phyloP scores from a whole-genome alignment of 1,284 basidiomycete species.

The Heterobasidion occidentale region DNA sequence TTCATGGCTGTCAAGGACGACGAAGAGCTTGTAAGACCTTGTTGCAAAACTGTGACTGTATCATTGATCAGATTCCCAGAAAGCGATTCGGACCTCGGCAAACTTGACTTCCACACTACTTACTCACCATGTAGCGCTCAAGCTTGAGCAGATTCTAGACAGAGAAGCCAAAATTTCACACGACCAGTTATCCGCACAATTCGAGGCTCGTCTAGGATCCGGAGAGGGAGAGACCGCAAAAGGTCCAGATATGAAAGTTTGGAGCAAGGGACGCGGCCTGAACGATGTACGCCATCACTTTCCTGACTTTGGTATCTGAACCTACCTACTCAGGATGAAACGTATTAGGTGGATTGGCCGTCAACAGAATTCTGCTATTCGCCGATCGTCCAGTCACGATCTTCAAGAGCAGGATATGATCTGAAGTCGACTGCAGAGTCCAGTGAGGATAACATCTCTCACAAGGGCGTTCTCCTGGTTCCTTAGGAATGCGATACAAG shows the following conservation, averaged over 20 bases:
- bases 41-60: not conserved
- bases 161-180: constrained; percentile 87
- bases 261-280: constrained; percentile 74
- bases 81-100: constrained; percentile 69
- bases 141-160: constrained; percentile 88
- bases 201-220: constrained; percentile 83
- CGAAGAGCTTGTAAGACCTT: constrained; percentile 71
- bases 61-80: constrained; percentile 36
- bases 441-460: constrained; percentile 75
- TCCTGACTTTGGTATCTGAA: not conserved
- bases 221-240: constrained; percentile 71
- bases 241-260: constrained; percentile 84
- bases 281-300: constrained; percentile 47
- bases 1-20: constrained; percentile 86
- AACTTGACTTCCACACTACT: constrained; percentile 83
- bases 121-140: constrained; percentile 79
- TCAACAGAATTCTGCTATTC: constrained; percentile 91
- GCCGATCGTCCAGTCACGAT: constrained; percentile 92
- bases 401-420: constrained; percentile 78
- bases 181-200: constrained; percentile 75
- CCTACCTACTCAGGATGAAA: not conserved
- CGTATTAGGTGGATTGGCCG: constrained; percentile 71
- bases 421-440: constrained; percentile 84
- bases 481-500: constrained; percentile 89
- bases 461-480: constrained; percentile 89